Conservation (phyloP, 164 flowering plant species). For the Vitis riparia region DNA sequence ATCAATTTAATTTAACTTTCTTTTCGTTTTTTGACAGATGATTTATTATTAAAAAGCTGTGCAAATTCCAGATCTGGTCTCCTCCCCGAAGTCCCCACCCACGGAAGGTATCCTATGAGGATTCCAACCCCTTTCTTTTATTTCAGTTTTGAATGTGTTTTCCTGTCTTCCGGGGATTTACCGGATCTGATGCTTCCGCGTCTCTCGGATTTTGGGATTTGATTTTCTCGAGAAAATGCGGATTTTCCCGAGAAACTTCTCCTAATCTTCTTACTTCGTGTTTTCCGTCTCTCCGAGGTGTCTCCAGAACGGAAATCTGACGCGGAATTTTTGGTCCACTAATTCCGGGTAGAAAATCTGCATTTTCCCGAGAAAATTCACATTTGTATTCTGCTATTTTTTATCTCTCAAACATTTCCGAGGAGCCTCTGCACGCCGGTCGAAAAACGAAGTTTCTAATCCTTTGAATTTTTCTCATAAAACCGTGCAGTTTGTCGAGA, state of each 20-base stretch:
- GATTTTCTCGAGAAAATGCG: background rate
- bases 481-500: no score
- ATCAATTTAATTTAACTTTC: no score
- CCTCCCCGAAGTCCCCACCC: no score
- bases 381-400: background rate
- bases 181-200: no score
- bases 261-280: no score
- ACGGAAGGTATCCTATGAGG: no score
- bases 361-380: constrained; percentile 18
- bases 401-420: background rate
- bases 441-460: background rate
- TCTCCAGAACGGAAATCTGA: no score
- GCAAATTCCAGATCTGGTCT: constrained; percentile 1
- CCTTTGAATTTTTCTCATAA: background rate
- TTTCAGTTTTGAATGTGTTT: background rate
- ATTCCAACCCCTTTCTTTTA: no score
- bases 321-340: background rate
- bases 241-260: background rate
- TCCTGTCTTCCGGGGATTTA: background rate
- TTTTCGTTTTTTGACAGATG: background rate
- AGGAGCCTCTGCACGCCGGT: no score
- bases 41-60: background rate
- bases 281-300: no score
- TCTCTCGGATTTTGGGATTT: no score
- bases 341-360: constrained; percentile 2